Conservation (phyloP, 768 basidiomycete species). For the Coprinopsis sp. region DNA sequence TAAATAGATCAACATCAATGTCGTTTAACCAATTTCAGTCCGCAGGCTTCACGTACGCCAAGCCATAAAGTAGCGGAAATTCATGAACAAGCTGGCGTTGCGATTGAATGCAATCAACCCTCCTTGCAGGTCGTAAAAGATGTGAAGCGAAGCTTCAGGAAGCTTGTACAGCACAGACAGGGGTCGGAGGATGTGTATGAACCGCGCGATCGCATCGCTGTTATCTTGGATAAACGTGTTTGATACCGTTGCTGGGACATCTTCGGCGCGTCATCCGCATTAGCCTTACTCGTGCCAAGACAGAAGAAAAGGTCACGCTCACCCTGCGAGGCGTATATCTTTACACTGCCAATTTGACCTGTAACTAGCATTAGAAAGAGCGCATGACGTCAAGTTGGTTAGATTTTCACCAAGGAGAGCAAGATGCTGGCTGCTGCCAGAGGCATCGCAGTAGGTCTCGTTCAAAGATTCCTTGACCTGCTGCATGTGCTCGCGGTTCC, state of each 20-base stretch:
- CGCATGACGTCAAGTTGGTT: background rate
- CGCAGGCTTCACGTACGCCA: conserved; percentile 67
- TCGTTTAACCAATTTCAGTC: background rate
- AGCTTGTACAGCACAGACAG: conserved; percentile 71
- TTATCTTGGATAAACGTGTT: conserved; percentile 47
- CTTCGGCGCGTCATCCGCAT: conserved; percentile 30
- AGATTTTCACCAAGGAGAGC: conserved; percentile 46
- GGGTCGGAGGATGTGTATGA: conserved; percentile 63
- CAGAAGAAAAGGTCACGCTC: conserved; percentile 7
- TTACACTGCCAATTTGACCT: conserved; percentile 61
- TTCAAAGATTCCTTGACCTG: conserved; percentile 69
- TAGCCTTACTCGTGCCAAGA: background rate
- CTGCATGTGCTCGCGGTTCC: conserved; percentile 65
- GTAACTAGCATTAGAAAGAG: conserved; percentile 6
- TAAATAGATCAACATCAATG: background rate
- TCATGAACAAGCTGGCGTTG: conserved; percentile 82
- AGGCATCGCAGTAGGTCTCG: conserved; percentile 80
- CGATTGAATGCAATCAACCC: conserved; percentile 92
- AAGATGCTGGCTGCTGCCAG: conserved; percentile 59
- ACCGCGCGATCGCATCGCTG: conserved; percentile 59
- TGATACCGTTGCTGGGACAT: conserved; percentile 42
- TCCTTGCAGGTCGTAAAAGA: conserved; percentile 82
- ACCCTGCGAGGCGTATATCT: conserved; percentile 65
- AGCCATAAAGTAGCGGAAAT: conserved; percentile 77
- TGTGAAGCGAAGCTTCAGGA: conserved; percentile 67